Conservation (phyloP, 371 early-diverging fungal species). For the Mucor circinelloides region DNA sequence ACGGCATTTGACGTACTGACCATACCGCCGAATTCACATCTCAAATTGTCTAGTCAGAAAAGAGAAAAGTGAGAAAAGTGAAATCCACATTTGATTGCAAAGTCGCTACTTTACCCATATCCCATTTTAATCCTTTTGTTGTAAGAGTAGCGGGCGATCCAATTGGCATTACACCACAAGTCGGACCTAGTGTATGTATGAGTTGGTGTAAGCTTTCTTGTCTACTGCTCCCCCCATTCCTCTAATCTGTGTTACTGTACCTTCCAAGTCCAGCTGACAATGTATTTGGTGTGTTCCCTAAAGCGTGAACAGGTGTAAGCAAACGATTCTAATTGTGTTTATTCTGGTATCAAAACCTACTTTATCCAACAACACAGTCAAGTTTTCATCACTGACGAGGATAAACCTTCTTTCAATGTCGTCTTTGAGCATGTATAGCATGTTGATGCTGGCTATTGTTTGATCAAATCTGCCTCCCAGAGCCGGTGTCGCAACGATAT, state of each 20-base stretch:
- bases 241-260: conserved; percentile 19
- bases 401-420: conserved; percentile 56
- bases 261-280: conserved; percentile 68
- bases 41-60: conserved; percentile 44
- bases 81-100: too few relatives aligned
- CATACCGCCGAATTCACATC: conserved; percentile 68
- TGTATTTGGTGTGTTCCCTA: conserved; percentile 72
- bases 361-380: conserved; percentile 70
- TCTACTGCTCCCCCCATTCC: not conserved
- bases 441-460: conserved; percentile 75
- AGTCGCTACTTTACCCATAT: conserved; percentile 63
- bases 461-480: conserved; percentile 93
- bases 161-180: conserved; percentile 89
- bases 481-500: conserved; percentile 80
- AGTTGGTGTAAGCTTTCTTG: not conserved
- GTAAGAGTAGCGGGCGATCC: conserved; percentile 64
- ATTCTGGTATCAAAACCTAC: conserved; percentile 35
- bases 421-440: conserved; percentile 58
- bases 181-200: conserved; percentile 64
- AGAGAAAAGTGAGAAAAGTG: not conserved
- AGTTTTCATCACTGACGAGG: conserved; percentile 71
- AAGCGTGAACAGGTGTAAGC: not conserved
- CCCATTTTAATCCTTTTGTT: conserved; percentile 84
- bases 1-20: conserved; percentile 82
- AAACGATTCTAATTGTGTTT: not conserved